Evolutionary conservation across 208 protist genomes (phyloP).

Genomic region (Leishmania guyanensis): DNA sequence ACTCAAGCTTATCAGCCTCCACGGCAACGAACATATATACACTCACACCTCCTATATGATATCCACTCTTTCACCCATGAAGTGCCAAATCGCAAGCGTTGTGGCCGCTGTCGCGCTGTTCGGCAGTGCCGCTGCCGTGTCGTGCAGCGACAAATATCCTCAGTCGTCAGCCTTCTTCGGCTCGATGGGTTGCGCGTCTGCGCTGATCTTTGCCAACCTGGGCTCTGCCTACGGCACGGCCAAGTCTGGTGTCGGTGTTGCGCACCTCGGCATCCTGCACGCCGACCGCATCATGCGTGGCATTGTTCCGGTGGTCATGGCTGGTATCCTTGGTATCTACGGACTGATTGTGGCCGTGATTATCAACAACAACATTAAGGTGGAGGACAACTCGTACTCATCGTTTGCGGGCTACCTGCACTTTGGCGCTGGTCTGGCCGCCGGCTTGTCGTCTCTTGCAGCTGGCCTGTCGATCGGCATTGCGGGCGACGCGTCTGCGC

Average conservation of each 20-base stretch:
- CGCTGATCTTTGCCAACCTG: constrained; percentile 93
- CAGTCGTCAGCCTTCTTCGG: constrained; percentile 96
- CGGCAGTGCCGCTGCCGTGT: constrained; percentile 44
- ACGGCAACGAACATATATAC: neutral
- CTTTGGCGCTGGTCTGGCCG: constrained; percentile 92
- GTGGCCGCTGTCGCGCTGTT: constrained; percentile 25
- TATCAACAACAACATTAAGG: constrained; percentile 91
- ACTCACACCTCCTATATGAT: neutral
- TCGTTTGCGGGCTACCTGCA: constrained; percentile 83
- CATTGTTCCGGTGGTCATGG: constrained; percentile 93
- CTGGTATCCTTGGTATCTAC: constrained; percentile 99
- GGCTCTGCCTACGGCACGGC: constrained; percentile 98
- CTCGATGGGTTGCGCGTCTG: constrained; percentile 94
- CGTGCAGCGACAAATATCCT: constrained; percentile 78
- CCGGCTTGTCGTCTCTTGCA: constrained; percentile 95
- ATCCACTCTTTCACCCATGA: constrained; percentile 11
- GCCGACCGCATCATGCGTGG: constrained; percentile 95
- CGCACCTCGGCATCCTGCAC: constrained; percentile 96
- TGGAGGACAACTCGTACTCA: constrained; percentile 67
- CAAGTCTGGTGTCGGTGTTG: constrained; percentile 97
- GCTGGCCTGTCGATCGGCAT: constrained; percentile 99
- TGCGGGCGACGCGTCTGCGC: constrained; percentile 96
- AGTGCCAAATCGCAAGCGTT: constrained; percentile 25
- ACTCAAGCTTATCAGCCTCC: neutral
- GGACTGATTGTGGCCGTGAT: constrained; percentile 99